phyloP scores from a whole-genome alignment of 306 rosid species.

The Carpinus viminea region DNA sequence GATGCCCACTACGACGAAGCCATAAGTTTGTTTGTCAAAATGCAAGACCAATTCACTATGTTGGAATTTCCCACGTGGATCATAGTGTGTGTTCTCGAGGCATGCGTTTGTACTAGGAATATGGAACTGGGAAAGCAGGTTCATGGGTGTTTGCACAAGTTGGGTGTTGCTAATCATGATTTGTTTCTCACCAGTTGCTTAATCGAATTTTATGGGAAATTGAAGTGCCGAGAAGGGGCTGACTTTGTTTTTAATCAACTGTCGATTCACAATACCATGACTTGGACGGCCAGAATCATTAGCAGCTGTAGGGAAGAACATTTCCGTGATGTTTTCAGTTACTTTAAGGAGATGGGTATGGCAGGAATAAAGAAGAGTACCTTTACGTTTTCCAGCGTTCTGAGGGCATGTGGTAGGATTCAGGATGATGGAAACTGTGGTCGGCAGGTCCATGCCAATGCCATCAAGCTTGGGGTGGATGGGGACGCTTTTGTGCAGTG shows the following conservation, averaged over 20 bases:
- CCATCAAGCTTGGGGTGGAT: constrained; percentile 50
- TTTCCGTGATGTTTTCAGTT: constrained; percentile 41
- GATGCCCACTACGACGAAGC: constrained; percentile 19
- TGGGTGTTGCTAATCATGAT: constrained; percentile 29
- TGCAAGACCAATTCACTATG: constrained; percentile 37
- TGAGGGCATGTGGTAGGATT: constrained; percentile 64
- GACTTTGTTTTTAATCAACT: constrained; percentile 36
- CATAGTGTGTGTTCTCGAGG: constrained; percentile 45
- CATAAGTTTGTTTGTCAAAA: constrained; percentile 11
- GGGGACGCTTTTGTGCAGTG: constrained; percentile 48
- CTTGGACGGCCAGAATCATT: constrained; percentile 56
- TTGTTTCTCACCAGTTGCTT: constrained; percentile 42
- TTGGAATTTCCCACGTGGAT: constrained; percentile 45
- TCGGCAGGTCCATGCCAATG: constrained; percentile 55
- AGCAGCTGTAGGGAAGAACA: constrained; percentile 42
- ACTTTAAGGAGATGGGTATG: constrained; percentile 56
- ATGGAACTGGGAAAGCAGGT: constrained; percentile 54
- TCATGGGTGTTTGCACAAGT: constrained; percentile 48
- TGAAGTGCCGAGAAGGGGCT: constrained; percentile 44
- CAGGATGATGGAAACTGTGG: constrained; percentile 38
- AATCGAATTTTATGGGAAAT: constrained; percentile 54
- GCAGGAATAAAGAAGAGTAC: constrained; percentile 50
- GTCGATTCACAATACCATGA: constrained; percentile 33
- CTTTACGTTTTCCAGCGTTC: constrained; percentile 53
- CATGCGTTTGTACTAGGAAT: constrained; percentile 39